Evolutionary conservation across 805 yeast species (phyloP), one percentile per base, ranked within the genome.

Genomic region (Brettanomyces nanus): DNA sequence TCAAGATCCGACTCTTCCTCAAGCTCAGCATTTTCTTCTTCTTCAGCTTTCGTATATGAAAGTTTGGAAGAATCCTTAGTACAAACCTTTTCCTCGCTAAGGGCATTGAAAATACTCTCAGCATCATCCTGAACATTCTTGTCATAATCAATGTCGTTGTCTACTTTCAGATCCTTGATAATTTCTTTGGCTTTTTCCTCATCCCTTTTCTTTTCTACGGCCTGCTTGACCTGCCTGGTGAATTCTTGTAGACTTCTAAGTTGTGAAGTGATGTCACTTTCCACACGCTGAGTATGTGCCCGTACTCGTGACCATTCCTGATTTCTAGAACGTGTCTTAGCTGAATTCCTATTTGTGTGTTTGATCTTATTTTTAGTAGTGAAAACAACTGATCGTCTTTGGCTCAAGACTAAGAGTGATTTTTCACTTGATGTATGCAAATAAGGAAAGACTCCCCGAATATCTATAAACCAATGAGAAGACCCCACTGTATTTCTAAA

Each of bases 171-270:
- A 1, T 55, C 33, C n/a, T 55, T 57, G 13, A 43, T 31, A 20
- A 40, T 47, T 7, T 43, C 39, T n/a, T 35, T 26, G 19, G 49
- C 33, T 18, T 45, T 45, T 21, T 43, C 28, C 14, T 20, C 28
- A 6, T 35, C 33, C 27, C 29, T 28, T 19, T 29, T n/a, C 21
- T 29, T 29, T 7, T 7, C 22, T 4, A 35, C 22, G 7, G 21
- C 33, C 26, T 41, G 35, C 52, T 57, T 47, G 35, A 57, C 41
- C 30, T 45, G 28, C 56, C 48, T 17, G 45, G 68, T 47, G 50
- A 60, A 45, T 10, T 37, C 46, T 13, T 52, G 52, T 3, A 72
- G 56, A 19, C 45, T 44, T 18, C 46, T 39, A 13, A 57, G 28
- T 33, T 56, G 53, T 10, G 37, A 37, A 30, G 65, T 51, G 40